Evolutionary conservation across 352 stramenopile genomes (phyloP), one percentile per base, ranked within the genome.

Genomic region (Thraustotheca clavata): DNA sequence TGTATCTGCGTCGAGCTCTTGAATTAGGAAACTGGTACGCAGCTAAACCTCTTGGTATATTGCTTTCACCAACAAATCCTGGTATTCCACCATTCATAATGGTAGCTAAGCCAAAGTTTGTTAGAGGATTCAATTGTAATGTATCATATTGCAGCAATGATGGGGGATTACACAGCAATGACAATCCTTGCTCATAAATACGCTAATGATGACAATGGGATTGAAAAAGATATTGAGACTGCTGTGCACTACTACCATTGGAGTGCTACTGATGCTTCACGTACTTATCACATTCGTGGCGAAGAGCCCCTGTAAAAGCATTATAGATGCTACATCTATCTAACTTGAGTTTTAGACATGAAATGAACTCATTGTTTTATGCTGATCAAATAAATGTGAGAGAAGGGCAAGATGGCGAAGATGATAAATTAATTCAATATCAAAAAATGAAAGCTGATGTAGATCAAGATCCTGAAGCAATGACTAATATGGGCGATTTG

Each of bases 341-440:
- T 36, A 27, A 18, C 40, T 59, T 60, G 52, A 5, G 47, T 32
- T 39, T 27, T 59, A 59, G 59, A 3, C 80, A 88, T 49, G 82
- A 90, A 49, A 86, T 89, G 76, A 74, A 83, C 54, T 80, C 77
- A 2, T 60, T 92, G 8, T 91, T 87, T 59, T 78, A 90, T 55
- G 83, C 69, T 2, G 65, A 83, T 0, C 67, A 79, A 14, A 67
- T 68, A 4, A 69, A 81, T n/a, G 39, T 87, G 11, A 60, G 59
- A 4, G 74, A 77, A 35, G 77, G 78, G 0, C 72, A 96, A 59
- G 72, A 76, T 4, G 88, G 89, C 3, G 79, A 94, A 47, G 73
- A 96, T 47, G 89, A 97, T 60, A 84, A 91, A 54, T 55, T 88
- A 16, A 93, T 96, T 39, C 80, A 95, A 55, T 91, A 88, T 47